These are phyloP conservation scores for Prunus yedoensis DNA, from an alignment of 331 rosid genomes.

Conservation along the genomic window DNA sequence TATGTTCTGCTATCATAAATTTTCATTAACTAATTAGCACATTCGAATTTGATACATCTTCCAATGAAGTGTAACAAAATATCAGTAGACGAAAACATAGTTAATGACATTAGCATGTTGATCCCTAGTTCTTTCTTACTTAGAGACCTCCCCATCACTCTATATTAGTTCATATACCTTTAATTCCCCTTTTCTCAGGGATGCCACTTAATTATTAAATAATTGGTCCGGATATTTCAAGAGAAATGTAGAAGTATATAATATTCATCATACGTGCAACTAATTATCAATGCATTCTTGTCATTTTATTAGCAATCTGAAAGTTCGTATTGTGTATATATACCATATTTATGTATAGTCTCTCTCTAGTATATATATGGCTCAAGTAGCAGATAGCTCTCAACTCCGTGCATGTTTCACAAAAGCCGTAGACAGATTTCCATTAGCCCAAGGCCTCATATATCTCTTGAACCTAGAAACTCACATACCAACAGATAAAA, in stretches of 20 bases:
- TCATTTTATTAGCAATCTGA: constrained; percentile 12
- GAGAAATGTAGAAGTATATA: neutral
- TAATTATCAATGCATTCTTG: constrained; percentile 1
- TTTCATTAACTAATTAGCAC: neutral
- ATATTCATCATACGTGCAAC: neutral
- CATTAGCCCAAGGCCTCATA: constrained; percentile 11
- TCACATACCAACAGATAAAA: constrained; percentile 20
- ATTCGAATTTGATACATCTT: too few species aligned
- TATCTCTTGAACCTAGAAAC: constrained; percentile 9
- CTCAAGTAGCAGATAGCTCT: constrained; percentile 4
- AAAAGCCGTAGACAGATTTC: constrained; percentile 25
- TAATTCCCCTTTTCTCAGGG: neutral
- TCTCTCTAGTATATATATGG: constrained; percentile 37
- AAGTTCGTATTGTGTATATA: neutral
- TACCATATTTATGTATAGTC: neutral
- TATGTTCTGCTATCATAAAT: neutral
- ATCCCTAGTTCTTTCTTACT: too few species aligned
- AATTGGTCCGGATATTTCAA: constrained; percentile 17
- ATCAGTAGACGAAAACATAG: too few species aligned
- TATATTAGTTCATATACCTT: neutral
- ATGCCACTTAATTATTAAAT: neutral
- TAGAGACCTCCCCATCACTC: neutral
- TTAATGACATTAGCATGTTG: too few species aligned
- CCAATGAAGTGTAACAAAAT: too few species aligned
- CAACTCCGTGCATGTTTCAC: constrained; percentile 4